phyloP scores from a whole-genome alignment of 2,329 filamentous ascomycete genomes.

The Colletotrichum navitas region DNA sequence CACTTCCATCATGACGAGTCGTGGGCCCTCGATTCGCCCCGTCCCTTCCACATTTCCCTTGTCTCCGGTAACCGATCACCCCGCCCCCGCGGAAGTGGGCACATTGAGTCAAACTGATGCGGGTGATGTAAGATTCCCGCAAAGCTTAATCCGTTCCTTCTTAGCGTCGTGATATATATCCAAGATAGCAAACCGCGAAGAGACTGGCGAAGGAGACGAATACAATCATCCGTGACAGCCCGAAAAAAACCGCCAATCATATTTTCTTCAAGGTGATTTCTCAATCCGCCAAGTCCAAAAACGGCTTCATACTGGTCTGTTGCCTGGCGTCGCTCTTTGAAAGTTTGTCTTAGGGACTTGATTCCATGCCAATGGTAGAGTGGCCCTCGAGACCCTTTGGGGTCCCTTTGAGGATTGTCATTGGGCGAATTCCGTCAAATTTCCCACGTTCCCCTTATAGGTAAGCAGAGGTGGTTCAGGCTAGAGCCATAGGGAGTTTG shows the following conservation, averaged over 20 bases:
- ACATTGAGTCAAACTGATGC: neutral
- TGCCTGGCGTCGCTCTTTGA: neutral
- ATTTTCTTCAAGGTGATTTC: neutral
- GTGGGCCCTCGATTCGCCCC: slow-evolving; percentile 1
- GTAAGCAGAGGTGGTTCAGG: neutral
- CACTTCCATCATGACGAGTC: slow-evolving; percentile 3
- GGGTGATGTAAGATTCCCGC: slow-evolving; percentile 8
- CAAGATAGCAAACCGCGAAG: slow-evolving; percentile 12
- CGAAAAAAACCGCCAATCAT: neutral
- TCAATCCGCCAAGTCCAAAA: neutral
- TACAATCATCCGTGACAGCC: neutral
- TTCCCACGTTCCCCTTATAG: neutral
- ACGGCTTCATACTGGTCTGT: neutral
- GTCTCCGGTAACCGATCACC: neutral
- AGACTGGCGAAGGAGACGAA: slow-evolving; percentile 3
- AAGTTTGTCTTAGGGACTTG: too few relatives aligned
- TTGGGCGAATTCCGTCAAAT: neutral
- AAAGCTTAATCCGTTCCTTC: slow-evolving; percentile 1
- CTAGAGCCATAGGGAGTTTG: neutral
- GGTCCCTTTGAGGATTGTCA: neutral
- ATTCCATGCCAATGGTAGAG: neutral
- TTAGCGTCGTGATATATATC: slow-evolving; percentile 20
- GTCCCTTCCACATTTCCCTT: neutral
- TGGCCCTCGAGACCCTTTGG: neutral
- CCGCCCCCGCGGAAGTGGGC: neutral